Evolutionary conservation across 257 asterid species (phyloP), one percentile per base, ranked within the genome.

Genomic region (Solanum clarkiae): DNA sequence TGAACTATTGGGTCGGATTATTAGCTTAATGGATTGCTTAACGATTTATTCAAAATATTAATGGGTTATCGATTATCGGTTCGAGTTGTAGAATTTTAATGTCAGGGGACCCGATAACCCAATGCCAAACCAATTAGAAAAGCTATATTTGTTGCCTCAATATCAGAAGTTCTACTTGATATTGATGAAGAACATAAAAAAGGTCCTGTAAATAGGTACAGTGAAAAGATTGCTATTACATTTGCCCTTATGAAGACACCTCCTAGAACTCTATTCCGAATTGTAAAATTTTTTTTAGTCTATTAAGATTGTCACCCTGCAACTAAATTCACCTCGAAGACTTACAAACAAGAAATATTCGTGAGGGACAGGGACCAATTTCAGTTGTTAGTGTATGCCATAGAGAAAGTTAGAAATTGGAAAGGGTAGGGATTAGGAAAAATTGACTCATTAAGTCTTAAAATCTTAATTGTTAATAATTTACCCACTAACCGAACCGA

Each of bases 111-210:
- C 40, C 6, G 0, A 36, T 36, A 36, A 36, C 40, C 6, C 40
- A 6, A 36, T 29, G 2, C 3, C 3, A 29, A 29, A 29, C 0
- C 3, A 29, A 80, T 90, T 82, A 86, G 88, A 55, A 83, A 71
- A 71, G 89, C 86, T 32, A 94, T 93, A 81, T 90, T 87, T 69
- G 85, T 86, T 72, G 87, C 92, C 40, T 85, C 86, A 24, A 91
- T 91, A 11, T 62, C 87, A 16, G 90, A 89, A 36, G 93, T 93
- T 60, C 45, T 93, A 59, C 93, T 93, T 47, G 94, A 93, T 75
- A 87, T 92, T 29, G 92, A 90, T 57, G 93, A 93, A 54, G 94
- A 91, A 87, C 95, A 91, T 80, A 92, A 93, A 87, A 95, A 92
- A 80, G 93, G 89, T 17, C 92, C 88, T 84, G 55, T 92, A 17